Percentiles rank a stretch among this genome's conserved stretches.
These are phyloP conservation scores for Hyphodiscus hymeniophilus DNA, from an alignment of 495 filamentous ascomycete genomes.

Conservation along the genomic window DNA sequence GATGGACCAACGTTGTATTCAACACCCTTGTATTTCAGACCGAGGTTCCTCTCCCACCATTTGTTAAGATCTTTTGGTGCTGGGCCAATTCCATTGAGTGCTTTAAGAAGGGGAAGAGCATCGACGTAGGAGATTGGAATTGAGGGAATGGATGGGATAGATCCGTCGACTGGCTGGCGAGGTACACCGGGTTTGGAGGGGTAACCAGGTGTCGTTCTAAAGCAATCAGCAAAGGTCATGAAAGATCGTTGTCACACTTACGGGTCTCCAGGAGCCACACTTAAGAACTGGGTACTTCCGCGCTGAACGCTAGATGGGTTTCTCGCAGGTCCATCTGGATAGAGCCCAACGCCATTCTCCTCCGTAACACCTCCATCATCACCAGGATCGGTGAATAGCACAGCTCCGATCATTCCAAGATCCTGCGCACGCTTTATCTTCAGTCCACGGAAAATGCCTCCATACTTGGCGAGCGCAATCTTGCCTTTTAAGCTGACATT, in stretches of 20 bases:
- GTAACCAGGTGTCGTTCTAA: constrained; percentile 79
- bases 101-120: constrained; percentile 74
- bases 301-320: constrained; percentile 86
- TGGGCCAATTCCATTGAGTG: constrained; percentile 82
- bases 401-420: constrained; percentile 77
- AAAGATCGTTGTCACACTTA: constrained; percentile 23
- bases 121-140: constrained; percentile 86
- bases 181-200: constrained; percentile 85
- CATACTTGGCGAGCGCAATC: constrained; percentile 82
- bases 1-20: constrained; percentile 89
- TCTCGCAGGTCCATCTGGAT: constrained; percentile 81
- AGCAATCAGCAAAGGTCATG: neutral
- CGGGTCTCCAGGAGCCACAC: constrained; percentile 52
- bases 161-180: constrained; percentile 57
- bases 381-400: constrained; percentile 85
- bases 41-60: constrained; percentile 60
- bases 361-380: constrained; percentile 79
- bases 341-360: constrained; percentile 68
- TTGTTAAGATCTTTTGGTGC: constrained; percentile 68
- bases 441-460: constrained; percentile 76
- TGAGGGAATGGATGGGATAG: constrained; percentile 81
- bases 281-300: constrained; percentile 83
- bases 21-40: constrained; percentile 74
- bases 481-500: constrained; percentile 74
- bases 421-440: constrained; percentile 93